Evolutionary conservation across 805 yeast genomes (phyloP), one percentile per base, ranked within the genome.

Genomic region (Pichia membranifaciens): DNA sequence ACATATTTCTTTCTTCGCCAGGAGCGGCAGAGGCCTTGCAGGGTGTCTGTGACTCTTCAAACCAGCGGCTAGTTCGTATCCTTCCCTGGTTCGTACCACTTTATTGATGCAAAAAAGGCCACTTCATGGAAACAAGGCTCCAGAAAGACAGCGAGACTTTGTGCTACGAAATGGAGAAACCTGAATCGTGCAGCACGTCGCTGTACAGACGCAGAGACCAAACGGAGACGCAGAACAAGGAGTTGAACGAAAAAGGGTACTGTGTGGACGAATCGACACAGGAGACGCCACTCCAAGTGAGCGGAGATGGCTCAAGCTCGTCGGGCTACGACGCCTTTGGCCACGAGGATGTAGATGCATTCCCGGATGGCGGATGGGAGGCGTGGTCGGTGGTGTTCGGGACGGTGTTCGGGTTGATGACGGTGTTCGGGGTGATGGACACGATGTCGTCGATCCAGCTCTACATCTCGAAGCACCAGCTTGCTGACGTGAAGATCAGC

Each of bases 381-480:
- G 87, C 87, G 0, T 79, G 82, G 72, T 46, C 62, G 3, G 81
- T 78, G 1, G 76, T 78, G 0, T 54, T 75, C 15, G 88, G 87
- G 2, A 71, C 79, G 4, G 76, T 76, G 53, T 61, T 76, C 43
- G 88, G 87, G 0, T 65, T 78, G 23, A 66, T 75, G 29, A 74
- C 80, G 3, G 72, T 59, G 23, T 74, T 80, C 49, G 89, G 89
- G 13, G 53, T 79, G 23, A 64, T 80, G 57, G 81, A 81, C 57
- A 66, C 82, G 1, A 68, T 76, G 33, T 84, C 87, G 48, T 84
- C 79, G 2, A 71, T 82, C 31, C 83, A 82, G 60, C 71, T 81
- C 1, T 79, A 79, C 54, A 72, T 82, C 8, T 72, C 81, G n/a
- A 67, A 66, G 13, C 74, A 83, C 59, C 86, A 81, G 60, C 62